Conservation (phyloP, 23 red algal genomes). For the Gracilaria gracilis region DNA sequence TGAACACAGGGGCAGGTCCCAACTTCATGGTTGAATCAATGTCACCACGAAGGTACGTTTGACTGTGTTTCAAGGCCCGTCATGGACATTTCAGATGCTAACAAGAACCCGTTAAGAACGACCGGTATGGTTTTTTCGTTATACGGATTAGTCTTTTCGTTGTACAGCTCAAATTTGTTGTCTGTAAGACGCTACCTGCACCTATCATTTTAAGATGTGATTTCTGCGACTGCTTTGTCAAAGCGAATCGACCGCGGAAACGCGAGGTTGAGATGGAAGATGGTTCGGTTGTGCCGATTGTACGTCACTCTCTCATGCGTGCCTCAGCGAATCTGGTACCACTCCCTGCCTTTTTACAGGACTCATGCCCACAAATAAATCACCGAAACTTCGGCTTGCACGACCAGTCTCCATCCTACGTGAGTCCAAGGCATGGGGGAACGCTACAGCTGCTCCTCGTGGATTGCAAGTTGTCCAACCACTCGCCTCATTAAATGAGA, state of each 20-base stretch:
- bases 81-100: neutral
- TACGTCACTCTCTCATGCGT: neutral
- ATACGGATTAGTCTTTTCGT: neutral
- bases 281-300: neutral
- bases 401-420: neutral
- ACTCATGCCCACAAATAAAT: neutral
- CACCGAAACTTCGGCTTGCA: neutral
- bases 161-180: neutral
- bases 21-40: neutral
- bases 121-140: neutral
- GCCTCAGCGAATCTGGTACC: neutral
- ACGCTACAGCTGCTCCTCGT: neutral
- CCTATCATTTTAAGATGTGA: neutral
- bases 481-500: neutral
- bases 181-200: neutral
- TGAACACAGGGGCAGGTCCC: neutral
- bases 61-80: neutral
- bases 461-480: neutral
- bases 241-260: neutral
- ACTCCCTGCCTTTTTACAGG: neutral
- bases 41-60: neutral
- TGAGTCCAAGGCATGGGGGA: neutral
- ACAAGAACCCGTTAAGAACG: neutral
- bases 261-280: neutral
- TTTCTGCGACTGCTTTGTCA: neutral